Evolutionary conservation across 805 yeast genomes (phyloP), one percentile per base, ranked within the genome.

Genomic region (Metschnikowia lunata): DNA sequence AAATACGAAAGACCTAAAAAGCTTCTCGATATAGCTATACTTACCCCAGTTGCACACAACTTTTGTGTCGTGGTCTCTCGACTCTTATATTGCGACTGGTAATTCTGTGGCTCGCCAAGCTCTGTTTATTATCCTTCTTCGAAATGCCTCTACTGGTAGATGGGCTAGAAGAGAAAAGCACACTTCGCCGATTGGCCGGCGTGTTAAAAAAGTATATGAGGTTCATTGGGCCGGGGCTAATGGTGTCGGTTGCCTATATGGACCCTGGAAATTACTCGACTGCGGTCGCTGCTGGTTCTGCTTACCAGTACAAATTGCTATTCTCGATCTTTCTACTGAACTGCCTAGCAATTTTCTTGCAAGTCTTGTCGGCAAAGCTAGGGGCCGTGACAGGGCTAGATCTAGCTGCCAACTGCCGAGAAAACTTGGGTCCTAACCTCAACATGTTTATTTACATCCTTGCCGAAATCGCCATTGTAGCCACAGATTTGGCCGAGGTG

Each of bases 191-290:
- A 9, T 32, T 38, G 26, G 38, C 41, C 10, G 45, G 45, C 5
- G 48, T 53, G 9, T 36, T 66, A 26, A 61, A 58, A 48, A 83
- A 82, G 54, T 85, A 82, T 61, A 64, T 72, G 34, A 65, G 72
- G 49, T 86, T 85, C 60, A 72, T 91, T n/a, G 98, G 98, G 0
- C 98, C 98, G 0, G 98, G 99, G 0, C 69, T 91, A 38, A 85
- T 91, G 95, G 95, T 93, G 2, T 78, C 90, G 5, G 96, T 91
- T 30, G 91, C 97, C 0, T 93, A 90, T 62, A 88, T 93, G 88
- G 98, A 91, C 57, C 98, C 99, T 0, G 99, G 99, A 5, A 91
- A 93, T 66, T 91, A 90, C 64, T 85, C 96, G 32, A 88, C 97
- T 1, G 95, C 93, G 8, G 96, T 91, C 11, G 86, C 93, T 8